Evolutionary conservation across 2,329 filamentous ascomycete genomes (phyloP).

Genomic region (Monilinia fructicola): DNA sequence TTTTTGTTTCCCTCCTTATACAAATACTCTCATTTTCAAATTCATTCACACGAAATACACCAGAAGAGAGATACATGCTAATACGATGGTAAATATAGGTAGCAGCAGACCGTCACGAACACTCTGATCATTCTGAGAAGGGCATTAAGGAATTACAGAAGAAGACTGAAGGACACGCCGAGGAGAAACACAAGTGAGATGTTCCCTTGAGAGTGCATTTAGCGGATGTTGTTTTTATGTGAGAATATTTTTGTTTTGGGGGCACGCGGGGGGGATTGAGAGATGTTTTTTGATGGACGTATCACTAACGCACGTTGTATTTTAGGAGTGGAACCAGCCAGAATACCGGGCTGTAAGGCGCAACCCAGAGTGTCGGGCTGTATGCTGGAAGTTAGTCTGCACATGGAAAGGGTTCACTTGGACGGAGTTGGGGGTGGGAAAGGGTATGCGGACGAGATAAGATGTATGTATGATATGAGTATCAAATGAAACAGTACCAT

Average conservation of each 20-base stretch:
- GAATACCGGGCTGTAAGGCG: conserved; percentile 29
- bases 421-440: no score
- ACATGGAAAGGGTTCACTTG: background rate
- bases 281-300: background rate
- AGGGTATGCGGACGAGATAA: background rate
- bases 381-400: background rate
- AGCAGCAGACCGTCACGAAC: conserved; percentile 31
- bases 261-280: no score
- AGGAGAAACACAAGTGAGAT: conserved; percentile 39
- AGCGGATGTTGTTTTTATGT: conserved; percentile 1
- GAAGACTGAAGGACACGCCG: conserved; percentile 45
- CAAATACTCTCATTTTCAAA: background rate
- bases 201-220: background rate
- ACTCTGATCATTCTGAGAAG: conserved; percentile 21
- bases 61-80: background rate
- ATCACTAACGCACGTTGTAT: conserved; percentile 13
- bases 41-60: background rate
- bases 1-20: no score
- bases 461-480: conserved; percentile 9
- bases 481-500: conserved; percentile 1
- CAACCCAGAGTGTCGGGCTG: no score
- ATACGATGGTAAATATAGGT: conserved; percentile 26
- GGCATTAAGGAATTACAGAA: conserved; percentile 59
- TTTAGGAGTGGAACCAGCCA: conserved; percentile 37
- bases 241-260: conserved; percentile 16